Base-by-base conservation (phyloP, 176 grass and related monocot species). In the Phragmites australis region DNA sequence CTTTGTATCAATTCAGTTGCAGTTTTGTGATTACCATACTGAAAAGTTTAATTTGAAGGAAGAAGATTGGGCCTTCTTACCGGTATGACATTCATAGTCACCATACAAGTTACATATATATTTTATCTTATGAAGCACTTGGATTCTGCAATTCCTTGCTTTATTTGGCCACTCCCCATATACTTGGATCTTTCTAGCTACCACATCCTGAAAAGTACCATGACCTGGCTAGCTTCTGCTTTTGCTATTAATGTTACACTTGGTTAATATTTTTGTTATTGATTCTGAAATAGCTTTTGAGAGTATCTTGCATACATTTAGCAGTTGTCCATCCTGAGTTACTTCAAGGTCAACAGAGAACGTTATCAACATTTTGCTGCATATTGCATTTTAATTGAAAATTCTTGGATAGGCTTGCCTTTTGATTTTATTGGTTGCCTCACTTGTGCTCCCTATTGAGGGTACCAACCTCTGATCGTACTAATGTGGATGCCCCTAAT, bases 31-130 rank as follows among this genome's bases (percentile, higher is more conserved):
- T 76, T 61, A 67, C 81, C 79, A 76, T 76, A 61, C 68, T 34
- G 89, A 94, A 80, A 79, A 82, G n/a, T 69, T 97, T 78, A 72
- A 97, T 87, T 58, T 97, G 83, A 80, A 39, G 76, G 84, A 87
- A 40, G 89, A 97, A 86, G 84, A 86, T 48, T 97, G 94, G 94
- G 76, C 81, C 26, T 97, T 97, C 65, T 85, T 97, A 83, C 87
- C 63, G 73, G 85, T 82, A 87, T 63, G 63, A 7, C 18, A 61
- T 51, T 62, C 44, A 60, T 85, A 45, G 25, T 64, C 56, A 62
- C 37, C 9, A 41, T 72, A 63, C 67, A 53, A 63, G 13, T 61
- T 65, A 16, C 25, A 32, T 14, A 64, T 55, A 55, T 76, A 44
- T 37, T 34, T 19, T 64, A 12, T 62, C 25, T 52, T 44, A 23